These are phyloP conservation scores for Mucor sp. DNA, from an alignment of 371 early-diverging fungal species.

Conservation along the genomic window DNA sequence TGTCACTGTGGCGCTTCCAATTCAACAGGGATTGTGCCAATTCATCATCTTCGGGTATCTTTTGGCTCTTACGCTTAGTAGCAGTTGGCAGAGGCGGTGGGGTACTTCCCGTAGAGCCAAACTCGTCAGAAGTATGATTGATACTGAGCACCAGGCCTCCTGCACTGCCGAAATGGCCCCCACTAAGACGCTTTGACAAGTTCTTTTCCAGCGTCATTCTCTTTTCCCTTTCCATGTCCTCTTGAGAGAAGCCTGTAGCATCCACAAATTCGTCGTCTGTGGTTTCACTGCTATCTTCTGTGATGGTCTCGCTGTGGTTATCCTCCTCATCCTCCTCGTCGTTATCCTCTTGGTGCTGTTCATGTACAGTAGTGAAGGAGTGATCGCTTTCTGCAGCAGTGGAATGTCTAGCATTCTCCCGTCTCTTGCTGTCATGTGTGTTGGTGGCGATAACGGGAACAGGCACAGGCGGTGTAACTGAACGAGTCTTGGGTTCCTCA, in stretches of 20 bases:
- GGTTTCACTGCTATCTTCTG: slow-evolving; percentile 3
- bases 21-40: slow-evolving; percentile 39
- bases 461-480: not conserved
- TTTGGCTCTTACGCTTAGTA: not conserved
- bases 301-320: slow-evolving; percentile 10
- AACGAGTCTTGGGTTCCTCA: not conserved
- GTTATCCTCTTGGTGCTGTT: slow-evolving; percentile 1
- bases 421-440: not conserved
- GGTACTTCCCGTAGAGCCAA: not conserved
- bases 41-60: slow-evolving; percentile 17
- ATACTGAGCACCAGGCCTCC: slow-evolving; percentile 47
- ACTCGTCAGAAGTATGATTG: not conserved
- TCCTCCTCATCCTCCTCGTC: slow-evolving; percentile 16
- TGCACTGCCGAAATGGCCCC: slow-evolving; percentile 53
- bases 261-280: slow-evolving; percentile 31
- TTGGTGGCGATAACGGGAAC: not conserved
- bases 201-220: slow-evolving; percentile 3
- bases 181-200: slow-evolving; percentile 48
- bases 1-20: slow-evolving; percentile 43
- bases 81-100: not conserved
- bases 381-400: slow-evolving; percentile 10
- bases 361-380: slow-evolving; percentile 18
- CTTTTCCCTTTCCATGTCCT: slow-evolving; percentile 21
- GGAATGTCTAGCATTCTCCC: not conserved
- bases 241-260: slow-evolving; percentile 19